phyloP scores from a whole-genome alignment of 2,329 filamentous ascomycete genomes.

The Trichoderma sp. region DNA sequence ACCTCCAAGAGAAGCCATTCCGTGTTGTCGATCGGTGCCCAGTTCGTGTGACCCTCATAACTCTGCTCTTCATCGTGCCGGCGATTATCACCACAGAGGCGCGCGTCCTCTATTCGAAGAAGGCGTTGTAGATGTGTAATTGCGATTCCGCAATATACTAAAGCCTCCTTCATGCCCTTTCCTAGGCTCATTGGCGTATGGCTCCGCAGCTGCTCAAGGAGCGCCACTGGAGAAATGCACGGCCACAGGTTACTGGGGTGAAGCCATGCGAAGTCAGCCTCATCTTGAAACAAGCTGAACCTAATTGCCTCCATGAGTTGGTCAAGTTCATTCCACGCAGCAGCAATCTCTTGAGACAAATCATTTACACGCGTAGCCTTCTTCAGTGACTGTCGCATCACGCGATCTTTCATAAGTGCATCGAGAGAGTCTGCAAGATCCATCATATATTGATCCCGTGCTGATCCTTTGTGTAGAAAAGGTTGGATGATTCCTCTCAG shows the following conservation, averaged over 20 bases:
- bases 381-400: no score
- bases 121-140: conserved; percentile 38
- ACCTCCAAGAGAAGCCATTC: conserved; percentile 70
- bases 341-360: no score
- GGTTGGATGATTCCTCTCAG: no score
- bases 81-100: neutral
- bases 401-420: no score
- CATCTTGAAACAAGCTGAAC: no score
- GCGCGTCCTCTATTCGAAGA: neutral
- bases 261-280: no score
- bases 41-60: conserved; percentile 50
- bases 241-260: conserved; percentile 46
- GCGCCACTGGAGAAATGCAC: conserved; percentile 30
- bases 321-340: no score
- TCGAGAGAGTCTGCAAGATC: no score
- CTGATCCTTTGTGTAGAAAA: no score
- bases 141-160: conserved; percentile 47
- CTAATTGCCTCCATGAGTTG: no score
- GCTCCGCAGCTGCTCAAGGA: conserved; percentile 48
- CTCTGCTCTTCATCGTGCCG: conserved; percentile 1
- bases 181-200: conserved; percentile 35
- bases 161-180: conserved; percentile 38
- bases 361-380: no score
- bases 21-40: conserved; percentile 51
- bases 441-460: no score